phyloP scores from a whole-genome alignment of 116 monocot genomes.

The Cymodocea nodosa region DNA sequence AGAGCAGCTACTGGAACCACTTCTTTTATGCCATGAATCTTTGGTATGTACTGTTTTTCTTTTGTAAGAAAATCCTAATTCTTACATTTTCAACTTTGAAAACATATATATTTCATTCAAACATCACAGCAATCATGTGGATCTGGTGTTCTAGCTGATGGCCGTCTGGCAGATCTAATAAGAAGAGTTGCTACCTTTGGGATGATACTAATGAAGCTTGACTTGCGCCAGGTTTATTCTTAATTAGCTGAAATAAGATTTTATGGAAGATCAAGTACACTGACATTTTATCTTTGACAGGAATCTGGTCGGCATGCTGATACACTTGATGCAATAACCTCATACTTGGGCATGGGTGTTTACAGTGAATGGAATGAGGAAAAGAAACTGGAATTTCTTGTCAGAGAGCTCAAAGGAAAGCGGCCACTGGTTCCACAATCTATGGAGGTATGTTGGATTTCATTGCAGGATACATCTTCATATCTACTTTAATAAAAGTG shows the following conservation, averaged over 20 bases:
- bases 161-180: conserved; percentile 77
- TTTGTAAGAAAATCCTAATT: background rate
- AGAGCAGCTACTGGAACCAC: conserved; percentile 79
- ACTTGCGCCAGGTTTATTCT: conserved; percentile 61
- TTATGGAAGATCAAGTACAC: background rate
- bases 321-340: conserved; percentile 68
- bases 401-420: conserved; percentile 78
- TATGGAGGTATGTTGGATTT: conserved; percentile 35
- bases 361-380: conserved; percentile 94
- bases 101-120: background rate
- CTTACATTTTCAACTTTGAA: background rate
- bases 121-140: conserved; percentile 82
- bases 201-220: conserved; percentile 83
- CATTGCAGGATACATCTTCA: background rate
- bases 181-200: conserved; percentile 82
- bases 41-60: conserved; percentile 31
- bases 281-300: conserved; percentile 11
- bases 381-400: conserved; percentile 63
- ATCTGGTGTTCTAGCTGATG: conserved; percentile 75
- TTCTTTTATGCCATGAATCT: conserved; percentile 90
- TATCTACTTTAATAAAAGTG: too few species aligned
- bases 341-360: conserved; percentile 65
- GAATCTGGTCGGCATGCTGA: conserved; percentile 74
- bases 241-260: background rate
- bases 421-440: conserved; percentile 79